Evolutionary conservation across 257 asterid genomes (phyloP).

Genomic region (Salvia splendens): DNA sequence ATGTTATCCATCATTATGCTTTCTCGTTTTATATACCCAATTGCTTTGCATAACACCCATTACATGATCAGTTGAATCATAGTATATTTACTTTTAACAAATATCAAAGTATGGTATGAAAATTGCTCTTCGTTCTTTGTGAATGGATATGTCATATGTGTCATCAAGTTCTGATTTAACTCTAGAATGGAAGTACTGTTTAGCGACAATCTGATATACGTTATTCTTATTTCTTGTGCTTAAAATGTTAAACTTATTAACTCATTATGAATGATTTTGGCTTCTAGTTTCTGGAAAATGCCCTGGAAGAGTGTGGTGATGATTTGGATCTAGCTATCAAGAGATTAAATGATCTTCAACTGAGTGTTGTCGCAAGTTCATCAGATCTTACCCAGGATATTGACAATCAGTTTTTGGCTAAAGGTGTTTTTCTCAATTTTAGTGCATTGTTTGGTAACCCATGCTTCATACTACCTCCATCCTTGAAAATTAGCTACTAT

Average conservation of each 20-base stretch:
- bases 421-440: conserved; percentile 44
- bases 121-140: not conserved
- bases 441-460: conserved; percentile 15
- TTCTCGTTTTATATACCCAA: too few species aligned
- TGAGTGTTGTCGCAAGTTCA: conserved; percentile 56
- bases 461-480: too few species aligned
- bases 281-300: conserved; percentile 71
- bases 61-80: not conserved
- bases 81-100: conserved; percentile 3
- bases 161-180: conserved; percentile 13
- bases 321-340: conserved; percentile 86
- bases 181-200: conserved; percentile 20
- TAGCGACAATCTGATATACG: not conserved
- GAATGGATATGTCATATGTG: not conserved
- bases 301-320: conserved; percentile 69
- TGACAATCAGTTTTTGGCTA: conserved; percentile 35
- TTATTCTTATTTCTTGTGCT: conserved; percentile 18
- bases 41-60: conserved; percentile 3
- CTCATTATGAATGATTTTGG: conserved; percentile 31
- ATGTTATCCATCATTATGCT: not conserved
- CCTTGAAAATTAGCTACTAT: too few species aligned
- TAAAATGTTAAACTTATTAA: conserved; percentile 23
- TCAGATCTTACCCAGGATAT: conserved; percentile 46
- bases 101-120: conserved; percentile 29
- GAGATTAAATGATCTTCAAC: conserved; percentile 73